Evolutionary conservation across 495 filamentous ascomycete species (phyloP), one percentile per base, ranked within the genome.

Genomic region (Xylona heveae): DNA sequence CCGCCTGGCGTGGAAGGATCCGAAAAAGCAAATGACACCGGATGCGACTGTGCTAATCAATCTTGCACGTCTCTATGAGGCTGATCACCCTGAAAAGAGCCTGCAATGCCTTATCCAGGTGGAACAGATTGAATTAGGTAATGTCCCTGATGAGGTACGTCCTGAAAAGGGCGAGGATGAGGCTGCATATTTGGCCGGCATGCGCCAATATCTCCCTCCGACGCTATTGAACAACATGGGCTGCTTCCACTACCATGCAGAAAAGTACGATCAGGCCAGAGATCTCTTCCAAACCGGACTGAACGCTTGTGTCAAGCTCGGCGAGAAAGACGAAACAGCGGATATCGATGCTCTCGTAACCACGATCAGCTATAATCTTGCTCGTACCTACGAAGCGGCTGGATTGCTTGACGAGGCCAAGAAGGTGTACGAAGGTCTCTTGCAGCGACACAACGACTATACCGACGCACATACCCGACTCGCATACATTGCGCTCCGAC

Each of bases 181-280:
- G 24, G 38, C 32, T 10, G 31, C 14, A 16, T 42, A 66, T 17
- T 66, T 64, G 33, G 55, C 59, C 19, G 55, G 54, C 17, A 57
- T 88, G 20, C 70, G 80, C 21, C 71, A 82, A 46, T 56, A 69
- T 37, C 57, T 95, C 0, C 77, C 83, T 3, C 82, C 90, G 1
- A 83, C 94, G 49, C 59, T 97, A 1, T 68, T 94, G 25, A 95
- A 93, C 58, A 95, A 97, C 45, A 90, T 97, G 49, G 88, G 80
- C 2, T 88, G 80, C 48, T 92, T 95, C 56, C 65, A 90, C 38
- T 95, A 78, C 41, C 80, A 90, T 42, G 59, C 66, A 0, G 90
- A 90, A 42, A 82, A 79, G 42, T 73, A 78, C 38, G 66, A 72
- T 14, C 56, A 66, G 29, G 84, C 90, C n/a, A 71, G 76, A 36